Evolutionary conservation across 2,329 filamentous ascomycete species (phyloP).

Genomic region (Xylaria sp.): DNA sequence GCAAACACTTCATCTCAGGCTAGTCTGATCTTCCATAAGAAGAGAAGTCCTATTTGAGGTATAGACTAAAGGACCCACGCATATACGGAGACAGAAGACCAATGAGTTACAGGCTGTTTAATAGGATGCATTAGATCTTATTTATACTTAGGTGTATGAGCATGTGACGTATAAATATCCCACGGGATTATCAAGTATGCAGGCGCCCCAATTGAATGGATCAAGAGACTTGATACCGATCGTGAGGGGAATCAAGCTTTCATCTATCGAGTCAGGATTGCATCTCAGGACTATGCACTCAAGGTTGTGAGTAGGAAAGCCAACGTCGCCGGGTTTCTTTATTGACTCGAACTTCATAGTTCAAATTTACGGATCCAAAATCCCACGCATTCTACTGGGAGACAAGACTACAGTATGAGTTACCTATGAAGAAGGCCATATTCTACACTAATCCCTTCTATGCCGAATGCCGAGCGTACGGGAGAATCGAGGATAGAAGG

Average conservation of each 20-base stretch:
- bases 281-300: background rate
- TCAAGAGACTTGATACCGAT: background rate
- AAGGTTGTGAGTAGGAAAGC: background rate
- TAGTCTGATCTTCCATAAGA: too few relatives aligned
- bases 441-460: constrained; percentile 11
- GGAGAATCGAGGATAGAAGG: background rate
- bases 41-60: too few relatives aligned
- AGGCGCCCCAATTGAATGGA: background rate
- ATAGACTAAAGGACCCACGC: too few relatives aligned
- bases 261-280: background rate
- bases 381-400: background rate
- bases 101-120: too few relatives aligned
- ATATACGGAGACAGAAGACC: too few relatives aligned
- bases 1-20: too few relatives aligned
- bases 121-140: too few relatives aligned
- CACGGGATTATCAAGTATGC: too few relatives aligned
- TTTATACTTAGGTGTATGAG: too few relatives aligned
- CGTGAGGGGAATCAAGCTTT: background rate
- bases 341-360: background rate
- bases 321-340: too few relatives aligned
- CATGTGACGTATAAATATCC: too few relatives aligned
- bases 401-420: background rate
- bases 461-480: constrained; percentile 15
- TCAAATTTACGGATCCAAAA: background rate
- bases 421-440: background rate